Base-by-base conservation (phyloP, 352 stramenopile species). In the Pythium graminicola region DNA sequence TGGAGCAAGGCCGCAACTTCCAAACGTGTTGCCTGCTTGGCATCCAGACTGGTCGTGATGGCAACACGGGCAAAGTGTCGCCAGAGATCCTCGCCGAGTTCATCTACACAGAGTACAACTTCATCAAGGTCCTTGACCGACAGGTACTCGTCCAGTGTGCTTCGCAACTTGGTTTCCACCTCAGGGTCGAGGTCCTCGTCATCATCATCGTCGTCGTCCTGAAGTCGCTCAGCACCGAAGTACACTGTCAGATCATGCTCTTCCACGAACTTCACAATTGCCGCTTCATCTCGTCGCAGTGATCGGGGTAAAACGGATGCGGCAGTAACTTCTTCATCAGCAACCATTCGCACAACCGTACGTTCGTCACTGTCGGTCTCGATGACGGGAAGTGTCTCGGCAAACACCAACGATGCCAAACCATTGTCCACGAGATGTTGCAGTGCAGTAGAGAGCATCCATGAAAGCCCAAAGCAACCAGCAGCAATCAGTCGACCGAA, bases 381-480 rank as follows among this genome's bases (percentile, higher is more conserved):
- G 24, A 94, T 63, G n/a, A 91, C 81, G 16, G 66, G 68, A 8
- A 94, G 44, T 6, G 80, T 73, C 55, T 92, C 81, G 2, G 78
- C 68, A 56, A 94, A 88, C 23, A 94, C 72, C 24, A 72, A 46
- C 20, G 73, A 85, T 0, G 78, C 71, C 10, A 94, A 49, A 3
- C 82, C 76, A 43, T 64, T 80, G 33, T 92, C 76, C 1, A 89
- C 51, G 10, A 81, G 53, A 53, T 80, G 70, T 17, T 58, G 47
- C 31, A 89, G 49, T 6, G 64, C 72, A 28, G 81, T 65, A 16
- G 69, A 77, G 31, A 93, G 50, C 50, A 92, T 85, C 81, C 82
- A 95, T 23, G 76, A 88, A 10, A 95, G 54, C 3, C 82, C 81
- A 59, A 95, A 93, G 53, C 84, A 95, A 17, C 84, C 84, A 1